Percentiles rank a stretch among this genome's conserved stretches.
phyloP scores from a whole-genome alignment of 129 eudicot species.

The Helianthus tuberosus region DNA sequence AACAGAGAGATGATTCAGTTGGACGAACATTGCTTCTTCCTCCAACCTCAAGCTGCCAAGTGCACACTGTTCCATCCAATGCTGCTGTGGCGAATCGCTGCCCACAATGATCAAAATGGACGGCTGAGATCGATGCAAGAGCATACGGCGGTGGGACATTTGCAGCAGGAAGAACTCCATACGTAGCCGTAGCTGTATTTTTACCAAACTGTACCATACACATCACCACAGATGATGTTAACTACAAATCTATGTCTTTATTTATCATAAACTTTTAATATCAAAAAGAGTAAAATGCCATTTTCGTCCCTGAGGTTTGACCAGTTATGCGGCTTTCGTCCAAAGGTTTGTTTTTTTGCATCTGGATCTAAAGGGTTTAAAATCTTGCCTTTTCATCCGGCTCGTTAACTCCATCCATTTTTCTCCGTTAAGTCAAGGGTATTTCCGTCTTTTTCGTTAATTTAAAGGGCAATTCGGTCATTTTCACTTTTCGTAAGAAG shows the following conservation, averaged over 20 bases:
- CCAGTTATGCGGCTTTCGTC: too few species aligned
- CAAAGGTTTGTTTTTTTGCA: too few species aligned
- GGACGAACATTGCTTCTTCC: conserved; percentile 96
- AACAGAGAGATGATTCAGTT: conserved; percentile 90
- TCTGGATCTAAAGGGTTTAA: too few species aligned
- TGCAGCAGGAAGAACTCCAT: conserved; percentile 98
- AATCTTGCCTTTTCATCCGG: too few species aligned
- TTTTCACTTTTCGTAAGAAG: too few species aligned
- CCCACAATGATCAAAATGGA: conserved; percentile 84
- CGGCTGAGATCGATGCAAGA: conserved; percentile 92
- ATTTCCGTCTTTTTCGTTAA: too few species aligned
- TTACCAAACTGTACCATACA: conserved; percentile 75
- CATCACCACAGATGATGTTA: not conserved
- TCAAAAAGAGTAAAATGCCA: too few species aligned
- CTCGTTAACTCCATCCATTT: too few species aligned
- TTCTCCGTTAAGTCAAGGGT: too few species aligned
- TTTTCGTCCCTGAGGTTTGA: too few species aligned
- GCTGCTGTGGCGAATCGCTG: conserved; percentile 94
- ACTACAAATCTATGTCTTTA: not conserved
- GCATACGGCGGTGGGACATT: conserved; percentile 97
- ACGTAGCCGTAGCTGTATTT: conserved; percentile 91
- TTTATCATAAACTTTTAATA: not conserved
- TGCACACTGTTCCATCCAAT: conserved; percentile 94
- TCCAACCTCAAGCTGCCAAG: conserved; percentile 99
- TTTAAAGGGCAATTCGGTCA: too few species aligned